These are phyloP conservation scores for Pleochaeta shiraiana DNA, from an alignment of 2,329 filamentous ascomycete species.

Conservation along the genomic window DNA sequence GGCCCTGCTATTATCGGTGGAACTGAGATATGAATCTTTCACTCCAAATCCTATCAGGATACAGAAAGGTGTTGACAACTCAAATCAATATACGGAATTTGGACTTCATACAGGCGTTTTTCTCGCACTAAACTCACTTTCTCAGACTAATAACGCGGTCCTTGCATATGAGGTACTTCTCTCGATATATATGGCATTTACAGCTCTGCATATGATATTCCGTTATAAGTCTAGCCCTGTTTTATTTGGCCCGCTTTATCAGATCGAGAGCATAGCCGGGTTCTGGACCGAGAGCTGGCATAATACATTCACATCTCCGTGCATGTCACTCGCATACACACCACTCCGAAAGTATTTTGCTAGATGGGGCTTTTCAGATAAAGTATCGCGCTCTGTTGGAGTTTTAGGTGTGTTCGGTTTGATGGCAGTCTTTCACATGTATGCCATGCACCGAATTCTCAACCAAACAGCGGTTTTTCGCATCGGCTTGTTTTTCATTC, in stretches of 20 bases:
- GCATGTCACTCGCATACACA: slow-evolving; percentile 20
- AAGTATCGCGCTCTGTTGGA: slow-evolving; percentile 18
- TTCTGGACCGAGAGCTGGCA: slow-evolving; percentile 25
- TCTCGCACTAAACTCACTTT: slow-evolving; percentile 18
- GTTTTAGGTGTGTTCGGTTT: slow-evolving; percentile 20
- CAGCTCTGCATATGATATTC: slow-evolving; percentile 19
- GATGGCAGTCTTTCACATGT: slow-evolving; percentile 22
- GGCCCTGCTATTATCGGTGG: slow-evolving; percentile 20
- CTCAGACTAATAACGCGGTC: slow-evolving; percentile 19
- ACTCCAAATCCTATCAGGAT: slow-evolving; percentile 21
- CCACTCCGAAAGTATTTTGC: slow-evolving; percentile 19
- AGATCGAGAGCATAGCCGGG: slow-evolving; percentile 18
- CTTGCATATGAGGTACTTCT: slow-evolving; percentile 21
- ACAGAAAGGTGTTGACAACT: slow-evolving; percentile 16
- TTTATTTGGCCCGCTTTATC: slow-evolving; percentile 22
- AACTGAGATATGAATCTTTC: slow-evolving; percentile 24
- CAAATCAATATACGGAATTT: slow-evolving; percentile 20
- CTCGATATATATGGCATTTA: slow-evolving; percentile 23
- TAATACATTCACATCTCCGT: slow-evolving; percentile 22
- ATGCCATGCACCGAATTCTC: slow-evolving; percentile 20
- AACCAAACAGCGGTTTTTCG: slow-evolving; percentile 16
- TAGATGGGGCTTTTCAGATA: slow-evolving; percentile 16
- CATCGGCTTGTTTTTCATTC: slow-evolving; percentile 21
- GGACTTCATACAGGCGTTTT: slow-evolving; percentile 19
- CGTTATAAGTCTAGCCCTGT: slow-evolving; percentile 20